Base-by-base conservation (phyloP, 805 yeast genomes). In the Teunomyces pallodes region DNA sequence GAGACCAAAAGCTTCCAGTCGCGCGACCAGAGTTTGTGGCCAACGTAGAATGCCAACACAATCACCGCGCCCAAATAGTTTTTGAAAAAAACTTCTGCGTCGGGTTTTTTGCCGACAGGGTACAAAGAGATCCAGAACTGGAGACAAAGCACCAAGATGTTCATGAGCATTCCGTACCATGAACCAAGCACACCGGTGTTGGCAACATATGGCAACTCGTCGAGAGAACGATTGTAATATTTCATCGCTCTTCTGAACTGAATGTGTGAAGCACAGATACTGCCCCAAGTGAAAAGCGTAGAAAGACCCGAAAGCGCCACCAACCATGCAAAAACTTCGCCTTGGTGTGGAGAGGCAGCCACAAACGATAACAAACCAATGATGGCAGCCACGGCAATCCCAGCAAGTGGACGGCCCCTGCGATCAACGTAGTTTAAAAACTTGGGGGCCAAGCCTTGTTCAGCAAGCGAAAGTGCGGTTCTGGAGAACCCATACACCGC, bases 161-260 rank as follows among this genome's bases (percentile, higher is more conserved):
- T 58, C 51, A 65, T 58, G 9, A 60, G 20, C 16, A 59, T 50
- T 2, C 65, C 61, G 49, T 64, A 65, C 43, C 53, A 54, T 1
- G 67, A 59, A 9, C 74, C 74, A 50, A 47, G 44, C 2, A 67
- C 49, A 26, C 81, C 83, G 5, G 82, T 81, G n/a, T 67, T 56
- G 31, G 85, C 70, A 43, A 62, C 63, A 62, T 75, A 84, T 0
- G 86, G 86, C 43, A 84, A 67, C 36, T 81, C 84, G 4, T 62
- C 66, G 17, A 70, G 50, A 6, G 70, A 50, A 47, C 76, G 66
- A 24, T 79, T 79, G 16, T 53, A 52, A 28, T 31, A 36, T 9
- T 41, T 45, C 63, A 60, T 49, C 10, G 66, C 66, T 9, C 62
- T 56, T 32, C 66, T 54, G 55, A 62, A 61, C 29, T 63, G 57